Percentiles rank a stretch among this genome's conserved stretches.
phyloP scores from a whole-genome alignment of 306 rosid species.

The Pachyrhizus erosus region DNA sequence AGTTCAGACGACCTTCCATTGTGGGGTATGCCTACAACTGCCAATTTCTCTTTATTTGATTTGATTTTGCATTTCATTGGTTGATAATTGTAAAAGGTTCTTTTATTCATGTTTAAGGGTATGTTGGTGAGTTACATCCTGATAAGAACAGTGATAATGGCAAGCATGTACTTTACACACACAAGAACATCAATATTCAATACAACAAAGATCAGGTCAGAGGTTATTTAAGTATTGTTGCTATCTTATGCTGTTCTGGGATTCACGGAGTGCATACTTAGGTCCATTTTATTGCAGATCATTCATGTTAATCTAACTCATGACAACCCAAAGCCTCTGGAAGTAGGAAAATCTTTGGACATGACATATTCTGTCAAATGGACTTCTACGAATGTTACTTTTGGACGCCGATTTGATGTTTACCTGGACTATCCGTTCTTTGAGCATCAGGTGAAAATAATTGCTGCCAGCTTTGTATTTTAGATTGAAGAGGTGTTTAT shows the following conservation, averaged over 20 bases:
- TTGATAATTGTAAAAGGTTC: conserved; percentile 34
- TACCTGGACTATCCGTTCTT: conserved; percentile 97
- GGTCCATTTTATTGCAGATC: conserved; percentile 59
- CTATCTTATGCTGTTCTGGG: conserved; percentile 31
- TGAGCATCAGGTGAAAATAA: conserved; percentile 86
- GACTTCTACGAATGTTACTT: conserved; percentile 78
- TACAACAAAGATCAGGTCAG: conserved; percentile 97
- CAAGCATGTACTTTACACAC: conserved; percentile 89
- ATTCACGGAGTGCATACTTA: conserved; percentile 37
- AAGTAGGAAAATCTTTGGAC: conserved; percentile 69
- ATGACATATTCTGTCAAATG: conserved; percentile 92
- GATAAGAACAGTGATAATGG: conserved; percentile 84
- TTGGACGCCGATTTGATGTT: conserved; percentile 91
- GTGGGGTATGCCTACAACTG: conserved; percentile 76
- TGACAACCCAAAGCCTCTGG: conserved; percentile 80
- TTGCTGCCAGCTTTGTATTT: conserved; percentile 16
- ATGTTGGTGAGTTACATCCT: conserved; percentile 84
- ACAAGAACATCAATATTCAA: conserved; percentile 71
- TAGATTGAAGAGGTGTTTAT: conserved; percentile 32
- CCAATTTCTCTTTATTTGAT: conserved; percentile 30
- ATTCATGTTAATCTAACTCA: conserved; percentile 94
- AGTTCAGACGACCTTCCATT: conserved; percentile 95
- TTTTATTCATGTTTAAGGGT: conserved; percentile 61
- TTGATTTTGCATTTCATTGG: conserved; percentile 36
- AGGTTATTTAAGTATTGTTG: conserved; percentile 34